These are phyloP conservation scores for Tulasnella sp. DNA, from an alignment of 768 basidiomycete species.

Conservation along the genomic window DNA sequence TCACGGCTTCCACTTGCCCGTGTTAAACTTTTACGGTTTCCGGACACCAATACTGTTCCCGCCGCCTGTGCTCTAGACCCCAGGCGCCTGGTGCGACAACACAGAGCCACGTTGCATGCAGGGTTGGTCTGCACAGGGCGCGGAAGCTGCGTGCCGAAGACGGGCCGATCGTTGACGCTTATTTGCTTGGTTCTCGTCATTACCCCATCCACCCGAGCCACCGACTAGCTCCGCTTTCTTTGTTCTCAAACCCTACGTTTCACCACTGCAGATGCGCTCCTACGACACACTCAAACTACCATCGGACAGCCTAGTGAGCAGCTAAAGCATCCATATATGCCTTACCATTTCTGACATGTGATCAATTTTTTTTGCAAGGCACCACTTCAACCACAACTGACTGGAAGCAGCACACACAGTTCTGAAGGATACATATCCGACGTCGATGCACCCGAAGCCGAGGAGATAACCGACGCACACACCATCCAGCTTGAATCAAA, in stretches of 20 bases:
- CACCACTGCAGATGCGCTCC: neutral
- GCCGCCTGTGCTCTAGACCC: neutral
- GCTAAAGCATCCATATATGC: neutral
- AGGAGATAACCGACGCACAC: neutral
- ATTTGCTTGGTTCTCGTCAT: no score
- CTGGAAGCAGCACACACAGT: neutral
- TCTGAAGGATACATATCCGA: conserved; percentile 1
- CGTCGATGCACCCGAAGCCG: conserved; percentile 5
- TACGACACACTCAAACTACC: neutral
- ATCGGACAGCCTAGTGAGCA: neutral
- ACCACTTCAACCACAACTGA: conserved; percentile 5
- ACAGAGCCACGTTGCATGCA: neutral
- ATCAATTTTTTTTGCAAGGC: neutral
- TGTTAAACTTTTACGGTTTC: neutral
- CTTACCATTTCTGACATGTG: neutral
- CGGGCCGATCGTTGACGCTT: no score
- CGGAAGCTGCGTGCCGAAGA: no score
- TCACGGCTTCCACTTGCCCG: no score
- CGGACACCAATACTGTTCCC: neutral
- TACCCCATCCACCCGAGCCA: no score
- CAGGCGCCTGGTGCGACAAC: neutral
- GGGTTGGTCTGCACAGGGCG: neutral
- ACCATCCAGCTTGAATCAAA: conserved; percentile 6
- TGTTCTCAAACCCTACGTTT: neutral
- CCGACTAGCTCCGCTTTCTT: no score